phyloP scores from a whole-genome alignment of 2,329 filamentous ascomycete genomes.

The Ophiostoma himal-ulmi region DNA sequence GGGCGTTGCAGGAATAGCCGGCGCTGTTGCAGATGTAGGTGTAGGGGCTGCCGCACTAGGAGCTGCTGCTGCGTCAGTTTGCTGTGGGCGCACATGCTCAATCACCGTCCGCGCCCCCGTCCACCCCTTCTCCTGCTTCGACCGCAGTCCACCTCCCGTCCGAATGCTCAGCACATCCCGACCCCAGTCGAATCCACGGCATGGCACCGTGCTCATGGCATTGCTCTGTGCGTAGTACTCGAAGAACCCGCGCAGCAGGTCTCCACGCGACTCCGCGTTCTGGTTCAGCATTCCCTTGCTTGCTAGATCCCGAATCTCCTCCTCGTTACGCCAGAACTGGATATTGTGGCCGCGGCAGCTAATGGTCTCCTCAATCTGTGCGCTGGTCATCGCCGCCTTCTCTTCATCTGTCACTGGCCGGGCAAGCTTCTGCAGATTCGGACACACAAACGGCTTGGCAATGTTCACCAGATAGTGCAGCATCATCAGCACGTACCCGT shows the following conservation, averaged over 20 bases:
- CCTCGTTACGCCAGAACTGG: constrained; percentile 71
- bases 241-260: constrained; percentile 76
- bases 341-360: constrained; percentile 62
- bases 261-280: constrained; percentile 65
- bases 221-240: constrained; percentile 69
- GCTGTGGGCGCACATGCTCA: constrained; percentile 34
- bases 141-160: constrained; percentile 60
- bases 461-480: constrained; percentile 85
- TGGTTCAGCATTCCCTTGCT: constrained; percentile 53
- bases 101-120: constrained; percentile 69
- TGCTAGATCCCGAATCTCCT: constrained; percentile 59
- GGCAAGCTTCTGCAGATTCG: constrained; percentile 66
- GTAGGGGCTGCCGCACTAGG: not conserved
- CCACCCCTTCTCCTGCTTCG: constrained; percentile 79
- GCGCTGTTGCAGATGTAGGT: not conserved
- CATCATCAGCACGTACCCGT: constrained; percentile 89
- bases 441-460: constrained; percentile 71
- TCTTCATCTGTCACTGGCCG: constrained; percentile 35
- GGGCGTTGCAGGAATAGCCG: constrained; percentile 25
- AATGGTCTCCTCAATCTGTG: constrained; percentile 37
- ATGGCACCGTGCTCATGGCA: constrained; percentile 44
- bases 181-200: constrained; percentile 70
- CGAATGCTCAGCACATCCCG: constrained; percentile 73
- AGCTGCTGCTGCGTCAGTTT: not conserved
- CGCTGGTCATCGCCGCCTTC: constrained; percentile 33